Percentiles rank a stretch among this genome's conserved stretches.
Conservation (phyloP, 1,139 yeast species). For the Kodamaea plutei region DNA sequence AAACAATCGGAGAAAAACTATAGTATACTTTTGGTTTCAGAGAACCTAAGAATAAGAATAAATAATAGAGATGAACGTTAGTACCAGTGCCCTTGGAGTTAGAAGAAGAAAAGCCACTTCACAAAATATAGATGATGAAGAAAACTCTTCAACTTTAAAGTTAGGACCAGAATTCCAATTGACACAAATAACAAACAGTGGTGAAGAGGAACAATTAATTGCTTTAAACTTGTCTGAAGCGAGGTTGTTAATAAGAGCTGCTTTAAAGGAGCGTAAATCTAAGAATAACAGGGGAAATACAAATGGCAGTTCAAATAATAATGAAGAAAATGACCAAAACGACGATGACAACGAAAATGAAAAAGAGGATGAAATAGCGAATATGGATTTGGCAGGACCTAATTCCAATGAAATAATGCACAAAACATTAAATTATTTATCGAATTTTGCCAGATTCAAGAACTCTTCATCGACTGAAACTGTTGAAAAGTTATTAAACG, state of each 20-base stretch:
- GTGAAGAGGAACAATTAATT: conserved; percentile 70
- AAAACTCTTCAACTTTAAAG: conserved; percentile 81
- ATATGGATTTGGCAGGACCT: conserved; percentile 67
- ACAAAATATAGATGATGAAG: conserved; percentile 74
- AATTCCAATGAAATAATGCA: conserved; percentile 68
- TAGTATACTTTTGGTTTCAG: no score
- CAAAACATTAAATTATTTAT: conserved; percentile 84
- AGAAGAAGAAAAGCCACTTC: conserved; percentile 62
- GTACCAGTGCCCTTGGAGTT: conserved; percentile 84
- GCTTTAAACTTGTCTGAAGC: conserved; percentile 89
- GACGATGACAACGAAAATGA: conserved; percentile 41
- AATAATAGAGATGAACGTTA: conserved; percentile 60
- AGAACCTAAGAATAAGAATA: conserved; percentile 2
- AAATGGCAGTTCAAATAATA: conserved; percentile 10
- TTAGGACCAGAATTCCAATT: conserved; percentile 91
- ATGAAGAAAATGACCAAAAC: conserved; percentile 23
- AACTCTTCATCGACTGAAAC: conserved; percentile 92
- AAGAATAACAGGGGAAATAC: conserved; percentile 28
- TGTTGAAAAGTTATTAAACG: conserved; percentile 78
- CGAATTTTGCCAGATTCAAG: conserved; percentile 83
- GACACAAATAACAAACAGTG: conserved; percentile 75
- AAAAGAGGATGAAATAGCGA: conserved; percentile 60
- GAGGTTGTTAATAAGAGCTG: conserved; percentile 83
- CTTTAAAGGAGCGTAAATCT: conserved; percentile 71
- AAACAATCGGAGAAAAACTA: no score